Conservation (phyloP, 2,329 filamentous ascomycete genomes). For the Xylariomycetidae sp. region DNA sequence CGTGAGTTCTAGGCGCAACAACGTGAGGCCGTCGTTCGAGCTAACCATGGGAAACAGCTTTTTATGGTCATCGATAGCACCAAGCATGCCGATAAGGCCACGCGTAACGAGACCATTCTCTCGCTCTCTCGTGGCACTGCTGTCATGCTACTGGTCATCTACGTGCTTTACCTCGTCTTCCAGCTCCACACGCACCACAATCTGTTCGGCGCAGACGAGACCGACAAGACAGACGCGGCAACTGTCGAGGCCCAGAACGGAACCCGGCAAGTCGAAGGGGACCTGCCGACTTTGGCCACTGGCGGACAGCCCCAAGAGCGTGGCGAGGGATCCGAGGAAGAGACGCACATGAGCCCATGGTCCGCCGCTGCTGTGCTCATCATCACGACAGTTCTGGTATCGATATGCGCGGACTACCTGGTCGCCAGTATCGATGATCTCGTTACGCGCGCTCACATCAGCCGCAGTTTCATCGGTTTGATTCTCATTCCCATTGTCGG, state of each 20-base stretch:
- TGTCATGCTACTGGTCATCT: conserved; percentile 68
- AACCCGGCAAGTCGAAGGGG: conserved; percentile 6
- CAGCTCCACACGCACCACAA: conserved; percentile 69
- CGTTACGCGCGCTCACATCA: conserved; percentile 63
- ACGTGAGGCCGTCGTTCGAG: too few species aligned
- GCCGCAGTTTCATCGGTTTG: conserved; percentile 74
- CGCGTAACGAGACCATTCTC: conserved; percentile 53
- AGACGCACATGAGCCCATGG: conserved; percentile 52
- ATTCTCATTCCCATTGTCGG: conserved; percentile 75
- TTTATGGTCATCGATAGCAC: conserved; percentile 55
- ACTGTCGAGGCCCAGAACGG: conserved; percentile 13
- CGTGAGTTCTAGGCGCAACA: too few species aligned
- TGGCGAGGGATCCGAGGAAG: conserved; percentile 36
- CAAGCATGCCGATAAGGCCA: conserved; percentile 25
- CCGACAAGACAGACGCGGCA: background rate
- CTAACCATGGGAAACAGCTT: too few species aligned
- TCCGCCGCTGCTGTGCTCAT: conserved; percentile 63
- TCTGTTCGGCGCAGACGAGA: conserved; percentile 57
- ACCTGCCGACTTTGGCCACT: background rate
- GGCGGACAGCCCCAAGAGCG: conserved; percentile 7
- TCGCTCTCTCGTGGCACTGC: conserved; percentile 69
- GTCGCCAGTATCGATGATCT: conserved; percentile 71
- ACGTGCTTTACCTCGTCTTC: conserved; percentile 72
- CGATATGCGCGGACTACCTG: conserved; percentile 70
- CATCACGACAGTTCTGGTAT: conserved; percentile 62